Percentiles rank a stretch among this genome's conserved stretches.
These are phyloP conservation scores for Hemerocallis citrina DNA, from an alignment of 106 monocot genomes.

Conservation along the genomic window DNA sequence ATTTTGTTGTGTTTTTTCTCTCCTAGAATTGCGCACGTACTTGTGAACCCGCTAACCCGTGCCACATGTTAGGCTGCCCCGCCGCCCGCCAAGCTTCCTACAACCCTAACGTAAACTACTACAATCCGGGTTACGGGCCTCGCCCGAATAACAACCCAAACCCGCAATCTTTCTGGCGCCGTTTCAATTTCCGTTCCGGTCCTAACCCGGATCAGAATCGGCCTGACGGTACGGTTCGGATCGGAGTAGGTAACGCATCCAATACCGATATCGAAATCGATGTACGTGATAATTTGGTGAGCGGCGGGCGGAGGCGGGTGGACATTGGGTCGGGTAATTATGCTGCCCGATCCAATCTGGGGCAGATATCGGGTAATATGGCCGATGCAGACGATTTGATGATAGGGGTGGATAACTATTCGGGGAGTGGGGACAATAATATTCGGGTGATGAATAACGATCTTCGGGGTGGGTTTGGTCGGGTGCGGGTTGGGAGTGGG, in stretches of 20 bases:
- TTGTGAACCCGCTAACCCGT: neutral
- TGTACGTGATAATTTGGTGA: neutral
- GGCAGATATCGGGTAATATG: neutral
- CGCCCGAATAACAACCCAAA: neutral
- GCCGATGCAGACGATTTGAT: slow-evolving; percentile 2
- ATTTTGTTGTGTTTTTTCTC: neutral
- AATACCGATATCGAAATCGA: slow-evolving; percentile 1
- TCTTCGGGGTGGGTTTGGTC: neutral
- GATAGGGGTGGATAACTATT: neutral
- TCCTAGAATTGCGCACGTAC: neutral
- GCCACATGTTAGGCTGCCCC: neutral
- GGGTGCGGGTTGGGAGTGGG: neutral
- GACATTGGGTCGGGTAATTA: neutral
- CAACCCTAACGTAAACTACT: neutral
- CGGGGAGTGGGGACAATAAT: neutral
- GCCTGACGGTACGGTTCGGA: neutral
- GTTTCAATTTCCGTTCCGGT: neutral
- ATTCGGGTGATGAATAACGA: neutral
- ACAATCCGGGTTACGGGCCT: too few species aligned
- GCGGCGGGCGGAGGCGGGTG: neutral
- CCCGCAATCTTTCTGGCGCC: neutral
- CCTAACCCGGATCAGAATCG: neutral
- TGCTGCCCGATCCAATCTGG: slow-evolving; percentile 5
- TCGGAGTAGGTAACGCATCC: neutral
- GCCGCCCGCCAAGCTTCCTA: neutral